Base-by-base conservation (phyloP, 768 basidiomycete species). In the Boletus barrowsii region DNA sequence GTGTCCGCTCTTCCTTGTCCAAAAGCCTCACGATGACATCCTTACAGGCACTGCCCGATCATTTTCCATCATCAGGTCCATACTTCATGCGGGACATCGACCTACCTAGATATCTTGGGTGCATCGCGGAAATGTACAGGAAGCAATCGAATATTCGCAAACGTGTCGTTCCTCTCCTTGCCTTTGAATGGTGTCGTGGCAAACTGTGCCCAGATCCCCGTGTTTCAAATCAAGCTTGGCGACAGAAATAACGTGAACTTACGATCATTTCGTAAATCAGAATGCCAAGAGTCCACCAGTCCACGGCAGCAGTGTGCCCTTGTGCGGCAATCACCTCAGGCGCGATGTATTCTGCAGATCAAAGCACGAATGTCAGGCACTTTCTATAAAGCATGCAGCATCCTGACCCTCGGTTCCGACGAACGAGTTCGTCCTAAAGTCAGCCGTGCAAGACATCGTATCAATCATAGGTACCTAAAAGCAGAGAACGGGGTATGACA, bases 161-260 rank as follows among this genome's bases (percentile, higher is more conserved):
- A 99, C 33, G 97, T 99, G 63, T 94, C 93, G 72, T 88, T 87
- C 63, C 97, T 88, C 76, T 93, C 87, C 52, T 82, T 79, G 44
- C 97, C 97, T 76, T 99, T 99, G 87, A 98, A 98, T 41, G 97
- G 97, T 55, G 97, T 98, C 55, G 94, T 97, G 35, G 94, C 96
- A 73, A 90, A 98, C 94, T 98, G 74, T 48, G 22, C 63, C 26
- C 52, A 58, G 32, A 57, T 49, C 50, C 55, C 37, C 40, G 39
- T 9, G 33, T 59, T 65, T 56, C 57, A 60, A 64, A 68, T 69
- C 44, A 40, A 36, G 20, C 47, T 55, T 32, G 30, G 17, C 36
- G 35, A 42, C 50, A 32, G 59, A 62, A 68, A 68, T 67, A 67
- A 66, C 62, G 61, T 70, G 49, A 67, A 73, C 91, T 81, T 80